Conservation (phyloP, 1,284 basidiomycete genomes). For the Wolfiporia cocos region DNA sequence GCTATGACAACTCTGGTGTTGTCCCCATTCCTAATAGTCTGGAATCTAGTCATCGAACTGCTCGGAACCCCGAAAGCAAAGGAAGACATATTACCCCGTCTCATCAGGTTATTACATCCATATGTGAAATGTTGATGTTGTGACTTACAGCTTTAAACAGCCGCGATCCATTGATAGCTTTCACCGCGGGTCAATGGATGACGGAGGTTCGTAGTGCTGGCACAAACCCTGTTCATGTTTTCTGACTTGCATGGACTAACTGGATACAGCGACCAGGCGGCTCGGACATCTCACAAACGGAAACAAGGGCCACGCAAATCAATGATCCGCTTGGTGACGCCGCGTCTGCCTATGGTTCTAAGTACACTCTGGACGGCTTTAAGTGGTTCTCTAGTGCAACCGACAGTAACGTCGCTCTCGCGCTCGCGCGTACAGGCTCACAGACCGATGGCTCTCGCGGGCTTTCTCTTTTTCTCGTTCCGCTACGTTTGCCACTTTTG, state of each 20-base stretch:
- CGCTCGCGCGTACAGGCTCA: conserved; percentile 64
- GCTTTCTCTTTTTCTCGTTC: conserved; percentile 69
- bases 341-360: conserved; percentile 36
- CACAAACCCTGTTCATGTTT: background rate
- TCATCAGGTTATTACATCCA: conserved; percentile 43
- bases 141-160: conserved; percentile 26
- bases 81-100: conserved; percentile 45
- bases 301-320: conserved; percentile 51
- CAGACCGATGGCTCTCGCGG: conserved; percentile 47
- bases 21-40: conserved; percentile 1
- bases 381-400: conserved; percentile 86
- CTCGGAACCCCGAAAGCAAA: conserved; percentile 57
- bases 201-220: conserved; percentile 47
- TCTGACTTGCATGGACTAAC: background rate
- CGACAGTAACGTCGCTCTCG: conserved; percentile 67
- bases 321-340: conserved; percentile 14
- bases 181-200: conserved; percentile 83
- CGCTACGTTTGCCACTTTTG: conserved; percentile 50
- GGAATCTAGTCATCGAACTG: conserved; percentile 62
- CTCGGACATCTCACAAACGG: conserved; percentile 71
- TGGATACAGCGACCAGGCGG: conserved; percentile 59
- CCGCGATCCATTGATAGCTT: conserved; percentile 56
- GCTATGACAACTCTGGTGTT: too few relatives aligned
- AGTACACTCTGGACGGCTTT: conserved; percentile 60
- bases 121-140: background rate